Evolutionary conservation across 2,329 filamentous ascomycete species (phyloP).

Genomic region (Colletotrichum salicis): DNA sequence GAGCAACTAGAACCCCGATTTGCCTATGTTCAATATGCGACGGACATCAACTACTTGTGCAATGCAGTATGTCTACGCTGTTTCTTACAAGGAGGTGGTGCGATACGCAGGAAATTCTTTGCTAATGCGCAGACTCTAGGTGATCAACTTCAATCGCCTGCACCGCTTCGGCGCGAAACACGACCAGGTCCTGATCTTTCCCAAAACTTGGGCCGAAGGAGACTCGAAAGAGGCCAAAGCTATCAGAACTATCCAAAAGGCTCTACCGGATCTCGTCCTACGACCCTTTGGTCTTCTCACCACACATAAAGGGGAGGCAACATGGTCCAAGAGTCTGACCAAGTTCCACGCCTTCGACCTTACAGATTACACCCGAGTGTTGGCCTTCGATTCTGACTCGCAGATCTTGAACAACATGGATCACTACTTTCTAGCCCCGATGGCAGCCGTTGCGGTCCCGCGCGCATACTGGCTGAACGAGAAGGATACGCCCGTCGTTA

Average conservation of each 20-base stretch:
- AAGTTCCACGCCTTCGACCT: slow-evolving; percentile 78
- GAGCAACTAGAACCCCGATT: slow-evolving; percentile 42
- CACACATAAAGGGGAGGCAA: slow-evolving; percentile 44
- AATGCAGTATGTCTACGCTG: slow-evolving; percentile 46
- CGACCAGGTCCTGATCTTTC: slow-evolving; percentile 59
- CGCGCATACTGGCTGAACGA: slow-evolving; percentile 75
- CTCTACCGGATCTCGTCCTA: slow-evolving; percentile 13
- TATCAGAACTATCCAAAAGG: slow-evolving; percentile 4
- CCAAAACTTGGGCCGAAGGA: slow-evolving; percentile 38
- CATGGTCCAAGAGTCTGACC: slow-evolving; percentile 73
- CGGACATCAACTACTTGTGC: slow-evolving; percentile 58
- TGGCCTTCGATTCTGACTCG: slow-evolving; percentile 71
- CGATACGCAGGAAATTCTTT: no score
- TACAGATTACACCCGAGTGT: slow-evolving; percentile 62
- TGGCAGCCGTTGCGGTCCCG: slow-evolving; percentile 72
- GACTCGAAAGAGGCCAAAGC: slow-evolving; percentile 15
- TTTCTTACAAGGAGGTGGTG: no score
- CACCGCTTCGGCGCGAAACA: slow-evolving; percentile 54
- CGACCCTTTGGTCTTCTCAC: slow-evolving; percentile 22
- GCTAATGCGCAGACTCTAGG: slow-evolving; percentile 16
- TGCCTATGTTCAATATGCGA: slow-evolving; percentile 63
- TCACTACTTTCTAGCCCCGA: slow-evolving; percentile 75
- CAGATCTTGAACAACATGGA: slow-evolving; percentile 73
- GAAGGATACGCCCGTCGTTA: slow-evolving; percentile 55
- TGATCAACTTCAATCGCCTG: slow-evolving; percentile 61